A percentile compares a stretch with the other conserved stretches of the same genome.
Conservation (phyloP, 805 yeast genomes). For the Metschnikowia rubicola region DNA sequence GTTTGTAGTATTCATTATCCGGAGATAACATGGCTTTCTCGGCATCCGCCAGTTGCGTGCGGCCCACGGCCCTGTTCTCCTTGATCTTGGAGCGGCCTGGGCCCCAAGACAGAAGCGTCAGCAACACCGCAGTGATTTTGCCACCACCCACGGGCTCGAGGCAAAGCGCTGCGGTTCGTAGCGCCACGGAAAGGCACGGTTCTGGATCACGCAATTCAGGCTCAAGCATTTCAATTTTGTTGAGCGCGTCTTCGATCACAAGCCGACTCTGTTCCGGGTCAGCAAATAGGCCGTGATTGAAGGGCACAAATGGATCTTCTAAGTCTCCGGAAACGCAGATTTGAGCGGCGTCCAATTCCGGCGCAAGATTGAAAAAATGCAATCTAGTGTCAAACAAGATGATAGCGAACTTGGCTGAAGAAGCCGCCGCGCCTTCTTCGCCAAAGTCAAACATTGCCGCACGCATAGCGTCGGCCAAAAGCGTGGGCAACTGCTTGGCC, state of each 20-base stretch:
- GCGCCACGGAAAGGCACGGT: constrained; percentile 77
- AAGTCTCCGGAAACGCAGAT: constrained; percentile 65
- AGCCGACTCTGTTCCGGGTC: constrained; percentile 65
- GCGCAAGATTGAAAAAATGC: constrained; percentile 68
- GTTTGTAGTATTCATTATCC: constrained; percentile 58
- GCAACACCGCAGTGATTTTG: constrained; percentile 65
- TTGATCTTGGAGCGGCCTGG: constrained; percentile 63
- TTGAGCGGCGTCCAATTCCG: constrained; percentile 52
- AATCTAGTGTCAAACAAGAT: constrained; percentile 71
- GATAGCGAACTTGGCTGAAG: constrained; percentile 47
- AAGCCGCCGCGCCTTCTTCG: constrained; percentile 12
- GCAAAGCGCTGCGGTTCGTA: constrained; percentile 62
- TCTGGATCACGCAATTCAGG: constrained; percentile 48
- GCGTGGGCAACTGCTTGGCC: constrained; percentile 55
- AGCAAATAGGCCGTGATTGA: constrained; percentile 71
- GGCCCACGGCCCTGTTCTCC: constrained; percentile 36
- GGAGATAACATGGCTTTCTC: constrained; percentile 55
- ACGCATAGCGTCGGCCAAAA: constrained; percentile 69
- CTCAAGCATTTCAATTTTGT: constrained; percentile 48
- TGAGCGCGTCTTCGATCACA: constrained; percentile 66
- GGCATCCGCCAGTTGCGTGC: constrained; percentile 38
- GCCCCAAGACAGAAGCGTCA: constrained; percentile 75
- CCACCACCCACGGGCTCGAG: constrained; percentile 75
- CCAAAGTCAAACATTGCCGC: constrained; percentile 43
- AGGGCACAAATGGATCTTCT: constrained; percentile 79